A percentile compares a stretch with the other conserved stretches of the same genome.
Evolutionary conservation across 441 rosid genomes (phyloP).

Genomic region (Iberis amara): DNA sequence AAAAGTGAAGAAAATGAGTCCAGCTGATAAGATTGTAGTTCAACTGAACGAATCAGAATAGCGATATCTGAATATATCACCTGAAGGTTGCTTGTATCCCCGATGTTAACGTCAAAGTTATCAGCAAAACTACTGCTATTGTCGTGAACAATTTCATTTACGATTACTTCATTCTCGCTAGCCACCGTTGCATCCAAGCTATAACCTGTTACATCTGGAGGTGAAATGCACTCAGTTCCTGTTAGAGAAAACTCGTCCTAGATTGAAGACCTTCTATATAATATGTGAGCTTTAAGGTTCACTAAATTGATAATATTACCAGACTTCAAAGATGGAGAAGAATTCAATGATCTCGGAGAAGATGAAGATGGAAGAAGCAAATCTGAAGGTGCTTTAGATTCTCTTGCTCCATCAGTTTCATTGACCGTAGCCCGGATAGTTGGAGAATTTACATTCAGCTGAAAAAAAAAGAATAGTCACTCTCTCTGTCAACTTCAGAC

Average conservation of each 20-base stretch:
- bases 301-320: conserved; percentile 19
- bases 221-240: conserved; percentile 18
- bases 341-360: conserved; percentile 34
- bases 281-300: conserved; percentile 8
- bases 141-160: conserved; percentile 35
- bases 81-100: conserved; percentile 46
- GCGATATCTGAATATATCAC: conserved; percentile 29
- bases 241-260: conserved; percentile 10
- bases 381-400: conserved; percentile 20
- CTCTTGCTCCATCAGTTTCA: conserved; percentile 38
- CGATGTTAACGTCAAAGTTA: conserved; percentile 33
- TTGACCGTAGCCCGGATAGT: conserved; percentile 38
- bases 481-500: conserved; percentile 50
- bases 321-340: conserved; percentile 25
- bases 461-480: conserved; percentile 6
- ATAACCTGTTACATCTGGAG: conserved; percentile 18
- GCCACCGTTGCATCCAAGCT: conserved; percentile 29
- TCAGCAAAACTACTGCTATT: conserved; percentile 35
- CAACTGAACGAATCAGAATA: neutral
- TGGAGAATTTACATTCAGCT: conserved; percentile 24
- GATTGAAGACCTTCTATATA: conserved; percentile 12
- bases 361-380: conserved; percentile 41
- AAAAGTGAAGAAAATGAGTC: neutral
- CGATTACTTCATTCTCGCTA: conserved; percentile 32
- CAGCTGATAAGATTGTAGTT: neutral